Evolutionary conservation across 2,329 filamentous ascomycete genomes (phyloP).

Genomic region (Ophiostoma perfectum): DNA sequence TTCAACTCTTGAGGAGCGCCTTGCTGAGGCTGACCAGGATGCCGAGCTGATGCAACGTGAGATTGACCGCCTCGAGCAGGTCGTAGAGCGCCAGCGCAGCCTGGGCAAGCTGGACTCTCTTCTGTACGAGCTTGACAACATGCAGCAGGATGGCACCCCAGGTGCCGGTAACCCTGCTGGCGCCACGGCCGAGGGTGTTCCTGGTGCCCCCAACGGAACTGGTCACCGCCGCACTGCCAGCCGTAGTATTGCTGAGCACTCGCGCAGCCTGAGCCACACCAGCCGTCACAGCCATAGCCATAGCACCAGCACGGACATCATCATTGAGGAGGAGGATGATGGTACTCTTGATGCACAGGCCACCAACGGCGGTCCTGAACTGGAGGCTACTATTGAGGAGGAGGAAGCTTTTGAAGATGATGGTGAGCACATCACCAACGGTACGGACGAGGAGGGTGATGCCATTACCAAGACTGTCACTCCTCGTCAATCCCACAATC

Average conservation of each 20-base stretch:
- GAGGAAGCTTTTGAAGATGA: slow-evolving; percentile 29
- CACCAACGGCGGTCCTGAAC: slow-evolving; percentile 21
- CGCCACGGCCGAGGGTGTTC: background rate
- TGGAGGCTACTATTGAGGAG: slow-evolving; percentile 26
- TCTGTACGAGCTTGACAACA: slow-evolving; percentile 79
- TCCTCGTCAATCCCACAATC: slow-evolving; percentile 26
- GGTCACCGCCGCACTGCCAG: slow-evolving; percentile 41
- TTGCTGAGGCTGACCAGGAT: slow-evolving; percentile 94
- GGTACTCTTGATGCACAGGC: slow-evolving; percentile 23
- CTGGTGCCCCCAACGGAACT: slow-evolving; percentile 36
- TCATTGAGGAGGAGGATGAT: slow-evolving; percentile 49
- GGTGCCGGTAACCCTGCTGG: background rate
- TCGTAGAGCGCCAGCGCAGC: slow-evolving; percentile 90
- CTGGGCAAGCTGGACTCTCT: slow-evolving; percentile 91
- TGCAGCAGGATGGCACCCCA: slow-evolving; percentile 46
- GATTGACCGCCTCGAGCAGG: slow-evolving; percentile 87
- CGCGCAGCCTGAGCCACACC: slow-evolving; percentile 49
- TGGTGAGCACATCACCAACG: background rate
- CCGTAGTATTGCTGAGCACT: slow-evolving; percentile 45
- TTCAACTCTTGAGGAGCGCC: slow-evolving; percentile 86
- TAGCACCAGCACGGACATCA: slow-evolving; percentile 43
- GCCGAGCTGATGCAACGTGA: slow-evolving; percentile 95
- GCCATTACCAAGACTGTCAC: slow-evolving; percentile 26
- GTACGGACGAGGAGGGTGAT: slow-evolving; percentile 34
- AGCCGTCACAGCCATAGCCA: slow-evolving; percentile 46